These are phyloP conservation scores for Cladosporium colombiae DNA, from an alignment of 2,329 filamentous ascomycete species.

Conservation along the genomic window DNA sequence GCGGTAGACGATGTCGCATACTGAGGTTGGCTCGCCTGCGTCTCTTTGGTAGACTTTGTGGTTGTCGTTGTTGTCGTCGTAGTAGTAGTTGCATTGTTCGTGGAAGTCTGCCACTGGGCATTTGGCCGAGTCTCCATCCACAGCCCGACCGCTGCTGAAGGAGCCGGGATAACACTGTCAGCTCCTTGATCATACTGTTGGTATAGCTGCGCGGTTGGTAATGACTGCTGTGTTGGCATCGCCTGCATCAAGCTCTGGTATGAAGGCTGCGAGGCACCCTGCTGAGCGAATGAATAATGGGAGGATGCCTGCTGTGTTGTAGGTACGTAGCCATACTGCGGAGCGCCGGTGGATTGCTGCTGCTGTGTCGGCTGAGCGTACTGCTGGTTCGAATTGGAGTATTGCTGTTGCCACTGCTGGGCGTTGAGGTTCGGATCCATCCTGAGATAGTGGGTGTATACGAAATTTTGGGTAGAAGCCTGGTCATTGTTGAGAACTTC, in stretches of 20 bases:
- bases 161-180: not conserved
- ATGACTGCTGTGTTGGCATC: not conserved
- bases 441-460: not conserved
- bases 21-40: not conserved
- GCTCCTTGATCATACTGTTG: not conserved
- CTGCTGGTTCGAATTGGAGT: not conserved
- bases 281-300: not conserved
- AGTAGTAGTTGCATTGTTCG: constrained; percentile 10
- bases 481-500: not conserved
- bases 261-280: not conserved
- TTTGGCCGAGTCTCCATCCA: not conserved
- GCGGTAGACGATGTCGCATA: not conserved
- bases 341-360: not conserved
- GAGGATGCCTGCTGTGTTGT: not conserved
- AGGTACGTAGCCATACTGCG: not conserved
- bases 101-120: not conserved
- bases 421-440: not conserved
- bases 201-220: not conserved
- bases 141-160: not conserved
- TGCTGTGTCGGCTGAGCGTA: not conserved
- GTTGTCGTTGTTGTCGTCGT: constrained; percentile 18
- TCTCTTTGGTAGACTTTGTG: not conserved
- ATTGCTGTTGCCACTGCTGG: not conserved
- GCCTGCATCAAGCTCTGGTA: not conserved
- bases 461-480: not conserved